Evolutionary conservation across 2,329 filamentous ascomycete species (phyloP), one percentile per base, ranked within the genome.

Genomic region (Fusarium drepaniforme): DNA sequence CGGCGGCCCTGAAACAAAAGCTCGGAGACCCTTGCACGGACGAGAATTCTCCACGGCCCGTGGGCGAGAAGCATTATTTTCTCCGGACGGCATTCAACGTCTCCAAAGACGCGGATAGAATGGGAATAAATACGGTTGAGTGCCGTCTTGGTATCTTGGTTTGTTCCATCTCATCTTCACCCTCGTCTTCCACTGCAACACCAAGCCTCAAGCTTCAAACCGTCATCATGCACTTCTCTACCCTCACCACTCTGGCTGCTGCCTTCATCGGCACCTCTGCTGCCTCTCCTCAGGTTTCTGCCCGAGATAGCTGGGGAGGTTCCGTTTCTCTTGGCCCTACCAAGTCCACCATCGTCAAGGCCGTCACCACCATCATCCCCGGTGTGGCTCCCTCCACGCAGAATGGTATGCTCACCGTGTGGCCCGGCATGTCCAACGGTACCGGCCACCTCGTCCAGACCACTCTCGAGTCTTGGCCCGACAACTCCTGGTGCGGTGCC

Each of bases 371-470:
- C 13, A 44, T 75, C 58, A 72, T 75, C 49, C 73, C 73, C 9
- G 73, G 73, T 5, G 30, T 49, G 3, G 62, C 73, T 4, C 73
- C 73, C 15, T 15, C 66, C 8, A 70, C 69, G 12, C 73, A 75
- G 59, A 72, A 67, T 56, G 73, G 72, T 21, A 49, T 62, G 7
- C 72, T 75, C 23, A 70, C 70, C 60, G 35, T 75, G 44, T 75
- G 73, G 73, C 73, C 73, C 13, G 73, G 73, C 30, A 75, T 75
- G 73, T 75, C 73, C 69, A 75, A 75, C 65, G 73, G 73, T 63
- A 75, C 73, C 2, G 73, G 73, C 30, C 60, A 75, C 15, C 72
- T 75, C 28, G 69, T 75, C 62, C 73, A 75, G 60, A 74, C 72
- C 5, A 75, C 73, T 0, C 72, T 75, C 9, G 73, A 75, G 69